Base-by-base conservation (phyloP, 2,329 filamentous ascomycete species). In the Epicoccum nigrum region DNA sequence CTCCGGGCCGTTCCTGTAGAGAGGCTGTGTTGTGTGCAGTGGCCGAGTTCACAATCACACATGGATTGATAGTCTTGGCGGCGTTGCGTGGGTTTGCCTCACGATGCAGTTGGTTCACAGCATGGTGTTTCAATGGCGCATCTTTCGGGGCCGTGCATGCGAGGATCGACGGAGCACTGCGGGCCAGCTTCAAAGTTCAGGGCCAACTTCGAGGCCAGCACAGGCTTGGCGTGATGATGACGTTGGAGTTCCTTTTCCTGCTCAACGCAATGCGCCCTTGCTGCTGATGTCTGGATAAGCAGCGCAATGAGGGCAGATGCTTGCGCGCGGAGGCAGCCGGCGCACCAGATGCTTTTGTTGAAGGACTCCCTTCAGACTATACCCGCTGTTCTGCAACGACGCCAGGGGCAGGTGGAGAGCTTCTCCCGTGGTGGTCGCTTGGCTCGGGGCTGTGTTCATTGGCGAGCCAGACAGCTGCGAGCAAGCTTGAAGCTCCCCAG, bases 301-400 rank as follows among this genome's bases (percentile, higher is more conserved):
- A 43, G 19, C 28, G 27, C 44, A 25, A 12, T 20, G 17, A 43
- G 33, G 37, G 42, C 17, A n/a, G 13, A 39, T 34, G 49, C 38
- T 43, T 52, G 49, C 43, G 42, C 20, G 1, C 8, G 37, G 7
- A 12, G 13, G 16, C 13, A 25, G 33, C 43, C 37, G 23, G 27
- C 27, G 39, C 49, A 42, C 49, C 41, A 42, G 42, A 32, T 4
- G 41, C 38, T 12, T 19, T 7, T 47, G 38, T 30, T 34, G 49
- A 32, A 38, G 16, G 12, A 16, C 6, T 20, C 35, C 17, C n/a
- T 34, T 34, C 38, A 47, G 7, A 39, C 35, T 37, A 16, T 37
- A 38, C 45, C 50, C 50, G 45, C 40, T 48, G 45, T 54, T 48
- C 45, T 54, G 50, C 50, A 48, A 54, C 50, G 50, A 45, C 50